A percentile compares a stretch with the other conserved stretches of the same genome.
These are phyloP conservation scores for Peribolospora baueri DNA, from an alignment of 768 basidiomycete genomes.

Conservation along the genomic window DNA sequence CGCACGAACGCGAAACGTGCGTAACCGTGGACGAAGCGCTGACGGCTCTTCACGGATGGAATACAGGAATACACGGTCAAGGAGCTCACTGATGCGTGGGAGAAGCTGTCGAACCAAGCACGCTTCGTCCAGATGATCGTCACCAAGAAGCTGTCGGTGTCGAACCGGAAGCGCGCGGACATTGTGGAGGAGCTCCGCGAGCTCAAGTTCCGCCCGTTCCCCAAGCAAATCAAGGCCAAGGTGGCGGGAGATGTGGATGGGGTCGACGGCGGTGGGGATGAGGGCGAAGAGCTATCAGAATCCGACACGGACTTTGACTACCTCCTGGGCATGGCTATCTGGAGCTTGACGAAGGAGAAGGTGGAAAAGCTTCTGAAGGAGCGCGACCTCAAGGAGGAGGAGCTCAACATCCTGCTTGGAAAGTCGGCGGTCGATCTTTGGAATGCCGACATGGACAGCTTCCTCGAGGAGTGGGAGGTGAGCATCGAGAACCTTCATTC, in stretches of 20 bases:
- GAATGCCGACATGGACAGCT: constrained; percentile 65
- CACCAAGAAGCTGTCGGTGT: constrained; percentile 50
- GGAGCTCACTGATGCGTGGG: constrained; percentile 54
- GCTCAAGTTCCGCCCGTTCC: constrained; percentile 73
- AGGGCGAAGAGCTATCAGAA: constrained; percentile 23
- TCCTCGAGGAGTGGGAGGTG: constrained; percentile 66
- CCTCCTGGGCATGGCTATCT: constrained; percentile 80
- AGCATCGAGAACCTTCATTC: constrained; percentile 14
- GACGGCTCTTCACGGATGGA: background rate
- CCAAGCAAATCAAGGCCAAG: constrained; percentile 46
- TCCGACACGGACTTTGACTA: constrained; percentile 61
- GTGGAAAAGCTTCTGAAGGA: constrained; percentile 59
- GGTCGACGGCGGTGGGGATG: constrained; percentile 31
- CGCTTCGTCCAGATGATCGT: constrained; percentile 94
- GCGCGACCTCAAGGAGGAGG: constrained; percentile 54
- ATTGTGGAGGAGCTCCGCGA: constrained; percentile 62
- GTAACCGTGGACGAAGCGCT: background rate
- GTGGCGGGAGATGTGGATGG: constrained; percentile 40
- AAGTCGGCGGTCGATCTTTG: constrained; percentile 62
- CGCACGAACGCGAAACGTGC: background rate
- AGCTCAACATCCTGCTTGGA: constrained; percentile 51
- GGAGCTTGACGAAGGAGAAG: constrained; percentile 82
- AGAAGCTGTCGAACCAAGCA: constrained; percentile 77
- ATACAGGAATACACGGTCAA: constrained; percentile 59
- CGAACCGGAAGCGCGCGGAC: constrained; percentile 66